These are phyloP conservation scores for Scopulariopsis brevicaulis DNA, from an alignment of 2,329 filamentous ascomycete genomes.

Conservation along the genomic window DNA sequence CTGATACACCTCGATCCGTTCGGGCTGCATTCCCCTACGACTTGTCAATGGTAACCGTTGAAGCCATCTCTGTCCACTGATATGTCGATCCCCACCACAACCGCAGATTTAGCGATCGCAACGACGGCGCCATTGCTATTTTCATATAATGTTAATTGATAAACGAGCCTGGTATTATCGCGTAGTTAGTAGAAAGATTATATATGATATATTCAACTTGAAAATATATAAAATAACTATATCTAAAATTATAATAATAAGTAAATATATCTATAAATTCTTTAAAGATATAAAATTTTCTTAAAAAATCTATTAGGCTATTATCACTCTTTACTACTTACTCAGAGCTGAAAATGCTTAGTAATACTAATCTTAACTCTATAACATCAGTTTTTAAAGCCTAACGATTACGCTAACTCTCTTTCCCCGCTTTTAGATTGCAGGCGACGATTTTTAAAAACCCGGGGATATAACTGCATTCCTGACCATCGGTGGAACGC, in stretches of 20 bases:
- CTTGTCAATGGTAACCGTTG: too few relatives aligned
- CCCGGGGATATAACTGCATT: not conserved
- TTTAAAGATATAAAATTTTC: not conserved
- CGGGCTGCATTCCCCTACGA: too few relatives aligned
- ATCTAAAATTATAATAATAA: not conserved
- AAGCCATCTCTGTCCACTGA: too few relatives aligned
- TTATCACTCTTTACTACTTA: not conserved
- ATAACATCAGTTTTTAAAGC: not conserved
- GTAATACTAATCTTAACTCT: not conserved
- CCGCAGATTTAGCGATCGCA: too few relatives aligned
- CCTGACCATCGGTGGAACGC: not conserved
- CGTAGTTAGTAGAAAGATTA: not conserved
- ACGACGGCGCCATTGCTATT: too few relatives aligned
- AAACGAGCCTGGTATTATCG: not conserved
- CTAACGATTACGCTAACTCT: not conserved
- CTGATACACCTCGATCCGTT: too few relatives aligned
- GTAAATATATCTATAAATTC: not conserved
- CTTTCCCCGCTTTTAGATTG: not conserved
- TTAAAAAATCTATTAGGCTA: not conserved
- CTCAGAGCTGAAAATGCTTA: not conserved
- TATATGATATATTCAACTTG: not conserved
- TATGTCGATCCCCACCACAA: too few relatives aligned
- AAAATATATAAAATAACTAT: not conserved
- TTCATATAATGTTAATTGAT: too few relatives aligned
- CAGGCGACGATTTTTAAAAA: not conserved